These are phyloP conservation scores for Vitis hybrid DNA, from an alignment of 177 flowering plant species.

Conservation along the genomic window DNA sequence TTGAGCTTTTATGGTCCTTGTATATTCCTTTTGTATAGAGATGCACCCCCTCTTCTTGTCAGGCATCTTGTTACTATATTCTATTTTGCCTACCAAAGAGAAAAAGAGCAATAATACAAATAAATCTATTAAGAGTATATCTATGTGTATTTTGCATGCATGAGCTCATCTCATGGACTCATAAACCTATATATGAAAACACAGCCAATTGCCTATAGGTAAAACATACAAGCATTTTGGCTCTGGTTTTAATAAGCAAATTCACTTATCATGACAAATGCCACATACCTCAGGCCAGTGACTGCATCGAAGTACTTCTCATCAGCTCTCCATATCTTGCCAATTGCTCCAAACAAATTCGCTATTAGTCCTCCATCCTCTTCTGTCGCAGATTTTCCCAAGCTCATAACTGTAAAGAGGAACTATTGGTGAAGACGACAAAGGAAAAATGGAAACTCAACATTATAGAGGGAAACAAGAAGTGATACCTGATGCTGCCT, in stretches of 20 bases:
- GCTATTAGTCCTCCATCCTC: constrained; percentile 70
- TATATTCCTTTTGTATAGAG: too few species aligned
- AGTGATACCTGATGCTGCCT: constrained; percentile 83
- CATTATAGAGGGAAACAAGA: background rate
- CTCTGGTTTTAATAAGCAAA: too few species aligned
- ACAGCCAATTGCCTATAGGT: background rate
- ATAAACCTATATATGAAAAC: background rate
- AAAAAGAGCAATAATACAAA: too few species aligned
- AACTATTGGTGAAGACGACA: background rate
- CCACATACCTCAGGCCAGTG: constrained; percentile 80
- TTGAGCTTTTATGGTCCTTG: too few species aligned
- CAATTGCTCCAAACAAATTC: constrained; percentile 75
- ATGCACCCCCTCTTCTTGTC: too few species aligned
- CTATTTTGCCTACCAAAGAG: too few species aligned
- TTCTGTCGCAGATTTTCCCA: constrained; percentile 68
- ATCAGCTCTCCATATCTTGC: constrained; percentile 83
- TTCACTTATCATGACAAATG: too few species aligned
- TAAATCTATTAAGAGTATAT: too few species aligned
- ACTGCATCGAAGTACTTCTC: constrained; percentile 90
- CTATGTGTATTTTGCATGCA: too few species aligned
- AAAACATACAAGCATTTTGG: too few species aligned
- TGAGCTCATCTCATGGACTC: background rate
- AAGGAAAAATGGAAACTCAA: constrained; percentile 11
- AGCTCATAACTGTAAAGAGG: constrained; percentile 60
- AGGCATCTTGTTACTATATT: too few species aligned